Evolutionary conservation across 1,284 basidiomycete species (phyloP).

Genomic region (Microbotryomycetes sp.): DNA sequence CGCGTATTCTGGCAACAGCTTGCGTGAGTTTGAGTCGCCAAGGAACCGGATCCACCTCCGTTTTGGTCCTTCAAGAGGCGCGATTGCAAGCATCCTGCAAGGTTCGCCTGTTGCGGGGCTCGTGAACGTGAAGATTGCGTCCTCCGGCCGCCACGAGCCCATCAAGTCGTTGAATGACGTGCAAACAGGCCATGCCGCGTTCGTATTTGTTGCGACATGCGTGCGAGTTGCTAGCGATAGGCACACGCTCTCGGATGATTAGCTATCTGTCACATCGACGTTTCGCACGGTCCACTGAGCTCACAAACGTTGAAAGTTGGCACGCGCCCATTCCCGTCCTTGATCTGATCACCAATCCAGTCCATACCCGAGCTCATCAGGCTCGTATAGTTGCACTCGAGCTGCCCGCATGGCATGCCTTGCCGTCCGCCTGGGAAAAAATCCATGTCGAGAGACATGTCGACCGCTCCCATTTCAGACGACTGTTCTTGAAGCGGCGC

Average conservation of each 20-base stretch:
- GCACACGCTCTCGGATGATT: too few relatives aligned
- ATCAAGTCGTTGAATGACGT: background rate
- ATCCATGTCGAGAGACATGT: background rate
- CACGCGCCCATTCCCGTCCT: background rate
- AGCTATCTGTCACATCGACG: too few relatives aligned
- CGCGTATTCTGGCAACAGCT: background rate
- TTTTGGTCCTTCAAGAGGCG: background rate
- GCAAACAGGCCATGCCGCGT: background rate
- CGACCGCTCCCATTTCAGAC: background rate
- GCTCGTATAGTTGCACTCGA: background rate
- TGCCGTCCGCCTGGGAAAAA: background rate
- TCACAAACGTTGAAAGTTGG: too few relatives aligned
- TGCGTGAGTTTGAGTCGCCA: conserved; percentile 1
- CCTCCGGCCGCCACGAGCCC: background rate
- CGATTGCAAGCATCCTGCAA: background rate
- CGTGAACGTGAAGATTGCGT: background rate
- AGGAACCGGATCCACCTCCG: background rate
- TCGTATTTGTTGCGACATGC: background rate
- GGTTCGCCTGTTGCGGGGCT: background rate
- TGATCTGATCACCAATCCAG: background rate
- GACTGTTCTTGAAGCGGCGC: background rate
- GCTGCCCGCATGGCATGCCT: conserved; percentile 1
- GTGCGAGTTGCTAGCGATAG: too few relatives aligned
- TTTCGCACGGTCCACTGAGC: too few relatives aligned
- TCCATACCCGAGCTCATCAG: background rate